Evolutionary conservation across 495 filamentous ascomycete species (phyloP), one percentile per base, ranked within the genome.

Genomic region (Penicillium waksmanii): DNA sequence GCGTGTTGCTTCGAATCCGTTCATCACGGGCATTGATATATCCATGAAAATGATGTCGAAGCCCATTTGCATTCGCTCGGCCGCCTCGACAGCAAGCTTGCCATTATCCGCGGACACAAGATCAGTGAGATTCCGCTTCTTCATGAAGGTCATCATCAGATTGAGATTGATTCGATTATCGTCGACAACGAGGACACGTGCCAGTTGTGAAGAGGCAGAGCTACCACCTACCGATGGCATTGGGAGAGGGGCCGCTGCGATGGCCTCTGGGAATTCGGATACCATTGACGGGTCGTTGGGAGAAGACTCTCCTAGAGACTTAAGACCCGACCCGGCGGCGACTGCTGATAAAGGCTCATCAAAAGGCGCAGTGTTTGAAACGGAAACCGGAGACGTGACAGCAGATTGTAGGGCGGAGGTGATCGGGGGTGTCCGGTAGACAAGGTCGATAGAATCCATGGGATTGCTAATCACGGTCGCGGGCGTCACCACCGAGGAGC

Each of bases 21-120:
- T 86, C 80, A 92, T 88, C 0, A 91, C 74, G 0, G 90, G 89
- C 90, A 93, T 92, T 17, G 85, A 86, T 51, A 92, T 87, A 53
- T 91, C 87, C 83, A 85, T 85, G 70, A 86, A 83, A 44, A 86
- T 80, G 31, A 85, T 78, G 57, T 85, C 82, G 56, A 80, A 84
- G 23, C 76, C 79, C 50, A 67, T 56, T n/a, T 54, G 55, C 35
- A 73, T 49, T 33, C 59, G 61, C 56, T 84, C 81, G 3, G 74
- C 82, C 0, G 76, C 76, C 13, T 84, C 73, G 4, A 86, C 77
- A 1, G 83, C 83, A 13, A 82, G 54, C 27, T 82, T 75, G 15
- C 83, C 83, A 52, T 85, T 82, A 56, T 80, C 77, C 3, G 82
- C 83, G 0, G 77, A 72, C n/a, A 70, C 67, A 5, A 84, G 60